Conservation (phyloP, 495 filamentous ascomycete species). For the Tuber umbilicatum region DNA sequence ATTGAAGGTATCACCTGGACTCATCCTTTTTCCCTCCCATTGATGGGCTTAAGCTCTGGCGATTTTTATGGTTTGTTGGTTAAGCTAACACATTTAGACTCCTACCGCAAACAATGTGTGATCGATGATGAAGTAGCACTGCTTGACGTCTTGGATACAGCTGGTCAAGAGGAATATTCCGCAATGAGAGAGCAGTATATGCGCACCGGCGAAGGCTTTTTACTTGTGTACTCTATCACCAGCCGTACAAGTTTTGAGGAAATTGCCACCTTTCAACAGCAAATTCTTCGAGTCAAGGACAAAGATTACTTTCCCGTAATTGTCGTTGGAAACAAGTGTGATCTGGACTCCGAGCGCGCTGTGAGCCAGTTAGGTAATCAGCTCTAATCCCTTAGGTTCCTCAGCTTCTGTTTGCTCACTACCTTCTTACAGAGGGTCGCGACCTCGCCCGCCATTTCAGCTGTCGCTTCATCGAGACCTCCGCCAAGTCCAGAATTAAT, state of each 20-base stretch:
- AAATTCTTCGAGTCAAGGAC: conserved; percentile 96
- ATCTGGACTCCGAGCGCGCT: conserved; percentile 84
- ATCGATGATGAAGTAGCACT: conserved; percentile 97
- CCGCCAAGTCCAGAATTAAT: conserved; percentile 94
- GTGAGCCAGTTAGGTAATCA: conserved; percentile 81
- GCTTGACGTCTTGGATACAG: conserved; percentile 95
- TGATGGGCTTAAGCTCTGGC: neutral
- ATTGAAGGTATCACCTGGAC: conserved; percentile 77
- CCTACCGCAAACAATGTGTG: conserved; percentile 98
- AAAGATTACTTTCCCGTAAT: conserved; percentile 99
- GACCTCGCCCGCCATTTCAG: conserved; percentile 76
- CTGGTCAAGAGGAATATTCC: conserved; percentile 97
- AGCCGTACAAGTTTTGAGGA: conserved; percentile 96
- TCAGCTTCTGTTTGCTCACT: conserved; percentile 33
- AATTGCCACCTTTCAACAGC: conserved; percentile 96
- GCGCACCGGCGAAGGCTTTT: conserved; percentile 96
- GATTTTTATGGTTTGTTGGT: neutral
- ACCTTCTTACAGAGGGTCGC: conserved; percentile 66
- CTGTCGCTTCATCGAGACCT: conserved; percentile 98
- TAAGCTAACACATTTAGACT: conserved; percentile 55
- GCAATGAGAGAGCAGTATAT: conserved; percentile 99
- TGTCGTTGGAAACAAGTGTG: conserved; percentile 98
- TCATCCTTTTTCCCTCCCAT: neutral
- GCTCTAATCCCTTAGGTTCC: conserved; percentile 9
- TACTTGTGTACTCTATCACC: conserved; percentile 96